Conservation (phyloP, 2,329 filamentous ascomycete species). For the Colletotrichum nymphaeae region DNA sequence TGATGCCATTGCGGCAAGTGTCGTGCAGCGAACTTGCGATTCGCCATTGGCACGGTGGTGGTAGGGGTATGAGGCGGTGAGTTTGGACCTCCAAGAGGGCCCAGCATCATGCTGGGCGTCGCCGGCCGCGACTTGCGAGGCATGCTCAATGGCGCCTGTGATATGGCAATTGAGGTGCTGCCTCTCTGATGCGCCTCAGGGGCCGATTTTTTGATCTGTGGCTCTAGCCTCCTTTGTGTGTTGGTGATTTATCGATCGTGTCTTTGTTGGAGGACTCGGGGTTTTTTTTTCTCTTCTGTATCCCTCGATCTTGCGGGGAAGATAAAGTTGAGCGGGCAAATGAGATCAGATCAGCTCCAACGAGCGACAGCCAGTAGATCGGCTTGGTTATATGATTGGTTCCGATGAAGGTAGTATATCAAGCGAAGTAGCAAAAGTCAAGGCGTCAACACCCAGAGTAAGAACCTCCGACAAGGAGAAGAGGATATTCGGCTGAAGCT, state of each 20-base stretch:
- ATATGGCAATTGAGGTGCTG: not conserved
- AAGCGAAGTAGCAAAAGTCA: conserved; percentile 42
- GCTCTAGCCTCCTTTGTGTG: not conserved
- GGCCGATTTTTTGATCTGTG: not conserved
- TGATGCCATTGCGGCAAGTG: conserved; percentile 47
- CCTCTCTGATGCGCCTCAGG: not conserved
- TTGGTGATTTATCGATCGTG: conserved; percentile 27
- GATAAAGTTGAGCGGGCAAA: conserved; percentile 23
- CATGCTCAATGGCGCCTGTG: conserved; percentile 39
- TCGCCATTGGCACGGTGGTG: conserved; percentile 47
- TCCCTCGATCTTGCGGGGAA: conserved; percentile 26
- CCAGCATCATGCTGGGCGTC: conserved; percentile 54
- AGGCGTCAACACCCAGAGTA: conserved; percentile 52
- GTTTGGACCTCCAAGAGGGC: conserved; percentile 51
- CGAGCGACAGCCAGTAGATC: conserved; percentile 25
- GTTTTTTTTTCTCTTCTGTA: conserved; percentile 4
- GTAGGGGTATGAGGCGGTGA: conserved; percentile 62
- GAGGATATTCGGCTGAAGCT: conserved; percentile 46
- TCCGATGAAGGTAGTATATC: not conserved
- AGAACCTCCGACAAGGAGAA: conserved; percentile 54
- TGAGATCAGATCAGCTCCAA: conserved; percentile 29
- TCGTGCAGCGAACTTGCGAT: conserved; percentile 46
- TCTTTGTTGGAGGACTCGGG: conserved; percentile 11
- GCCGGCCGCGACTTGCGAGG: conserved; percentile 51
- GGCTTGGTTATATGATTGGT: conserved; percentile 6